phyloP scores from a whole-genome alignment of 352 stramenopile genomes.

The Pythium sp. region DNA sequence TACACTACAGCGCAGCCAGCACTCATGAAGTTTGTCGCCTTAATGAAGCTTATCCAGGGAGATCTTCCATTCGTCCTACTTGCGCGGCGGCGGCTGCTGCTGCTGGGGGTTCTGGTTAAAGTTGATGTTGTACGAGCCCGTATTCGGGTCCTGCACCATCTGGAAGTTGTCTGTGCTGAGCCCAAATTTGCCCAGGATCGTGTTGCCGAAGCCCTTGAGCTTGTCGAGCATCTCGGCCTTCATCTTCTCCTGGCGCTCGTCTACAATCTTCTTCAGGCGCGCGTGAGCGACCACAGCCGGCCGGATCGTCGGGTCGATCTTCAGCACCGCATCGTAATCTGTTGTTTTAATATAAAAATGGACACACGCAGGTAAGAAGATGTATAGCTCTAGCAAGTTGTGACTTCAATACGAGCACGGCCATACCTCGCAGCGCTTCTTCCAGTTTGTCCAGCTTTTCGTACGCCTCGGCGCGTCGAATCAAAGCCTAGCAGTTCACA shows the following conservation, averaged over 20 bases:
- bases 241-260: conserved; percentile 96
- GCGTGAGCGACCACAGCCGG: conserved; percentile 51
- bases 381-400: too few species aligned
- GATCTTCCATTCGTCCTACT: background rate
- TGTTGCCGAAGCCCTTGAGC: conserved; percentile 99
- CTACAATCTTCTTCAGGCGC: conserved; percentile 87
- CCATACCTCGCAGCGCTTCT: conserved; percentile 86
- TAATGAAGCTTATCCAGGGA: too few species aligned
- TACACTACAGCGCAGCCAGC: background rate
- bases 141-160: conserved; percentile 96
- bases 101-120: conserved; percentile 69
- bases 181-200: conserved; percentile 98
- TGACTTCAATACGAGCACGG: background rate
- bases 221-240: conserved; percentile 97
- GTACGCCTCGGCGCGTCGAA: conserved; percentile 90
- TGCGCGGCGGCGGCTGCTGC: conserved; percentile 5
- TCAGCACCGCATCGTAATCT: conserved; percentile 89
- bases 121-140: conserved; percentile 97
- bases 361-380: too few species aligned
- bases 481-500: conserved; percentile 45
- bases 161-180: conserved; percentile 99
- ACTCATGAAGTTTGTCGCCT: too few species aligned
- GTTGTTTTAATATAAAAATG: background rate
- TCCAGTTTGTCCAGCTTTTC: conserved; percentile 94
- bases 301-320: conserved; percentile 89